Percentiles rank a stretch among this genome's conserved stretches.
These are phyloP conservation scores for Pseudonitzschia multistriata DNA, from an alignment of 108 stramenopile genomes.

Conservation along the genomic window DNA sequence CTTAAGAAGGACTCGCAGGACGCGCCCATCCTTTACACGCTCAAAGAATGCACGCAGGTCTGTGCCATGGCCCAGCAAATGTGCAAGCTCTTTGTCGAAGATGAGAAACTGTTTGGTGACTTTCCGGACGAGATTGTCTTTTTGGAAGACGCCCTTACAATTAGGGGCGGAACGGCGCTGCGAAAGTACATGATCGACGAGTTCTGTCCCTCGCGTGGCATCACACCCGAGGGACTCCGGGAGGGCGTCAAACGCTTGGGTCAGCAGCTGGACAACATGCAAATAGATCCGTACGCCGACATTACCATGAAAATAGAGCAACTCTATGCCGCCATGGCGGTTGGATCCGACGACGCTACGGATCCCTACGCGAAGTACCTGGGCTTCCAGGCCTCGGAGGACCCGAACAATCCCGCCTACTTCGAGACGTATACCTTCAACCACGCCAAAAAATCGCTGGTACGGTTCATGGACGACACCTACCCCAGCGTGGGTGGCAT, in stretches of 20 bases:
- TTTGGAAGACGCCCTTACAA: constrained; percentile 63
- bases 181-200: constrained; percentile 77
- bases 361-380: constrained; percentile 69
- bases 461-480: constrained; percentile 71
- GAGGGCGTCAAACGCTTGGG: constrained; percentile 73
- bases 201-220: constrained; percentile 70
- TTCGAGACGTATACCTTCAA: constrained; percentile 88
- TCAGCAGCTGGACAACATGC: constrained; percentile 80
- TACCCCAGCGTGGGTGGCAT: constrained; percentile 21
- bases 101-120: constrained; percentile 54
- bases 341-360: constrained; percentile 74
- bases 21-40: constrained; percentile 69
- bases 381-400: constrained; percentile 4
- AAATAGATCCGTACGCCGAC: constrained; percentile 83
- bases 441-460: constrained; percentile 57
- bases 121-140: constrained; percentile 74
- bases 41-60: constrained; percentile 69
- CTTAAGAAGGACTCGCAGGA: constrained; percentile 40
- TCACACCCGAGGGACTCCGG: constrained; percentile 62
- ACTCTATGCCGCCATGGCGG: constrained; percentile 61
- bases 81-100: constrained; percentile 65
- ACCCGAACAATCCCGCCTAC: constrained; percentile 62
- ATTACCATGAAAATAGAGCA: constrained; percentile 65
- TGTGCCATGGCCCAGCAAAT: constrained; percentile 77
- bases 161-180: constrained; percentile 74